Base-by-base conservation (phyloP, 2,329 filamentous ascomycete species). In the Scleromitrula shiraiana region DNA sequence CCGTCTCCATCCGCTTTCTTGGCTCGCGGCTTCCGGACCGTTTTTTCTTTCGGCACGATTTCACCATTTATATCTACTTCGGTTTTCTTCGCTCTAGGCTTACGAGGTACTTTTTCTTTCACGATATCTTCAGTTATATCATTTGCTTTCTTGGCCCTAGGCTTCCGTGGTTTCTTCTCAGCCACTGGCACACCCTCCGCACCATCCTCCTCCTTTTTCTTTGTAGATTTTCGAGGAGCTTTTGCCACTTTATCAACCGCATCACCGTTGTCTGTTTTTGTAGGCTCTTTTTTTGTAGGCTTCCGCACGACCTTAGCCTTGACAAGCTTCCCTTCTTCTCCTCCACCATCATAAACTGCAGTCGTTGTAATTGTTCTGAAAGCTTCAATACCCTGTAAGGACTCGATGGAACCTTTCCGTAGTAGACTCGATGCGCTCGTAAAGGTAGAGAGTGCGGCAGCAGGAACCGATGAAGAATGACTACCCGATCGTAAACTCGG, bases 401-500 rank as follows among this genome's bases (percentile, higher is more conserved):
- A 40, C 26, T 43, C 19, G 22, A 39, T 36, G 12, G n/a, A 46
- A 39, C 7, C 15, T 36, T 33, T 54, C 41, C 7, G 15, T 20
- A 54, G 36, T 7, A 61, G 53, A 19, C 58, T 65, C 9, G 68
- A 62, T 22, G 72, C 69, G 50, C 65, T 72, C 2, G 68, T 68
- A 45, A 75, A 75, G 0, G 65, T 62, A 9, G 56, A 59, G 14
- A 58, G 53, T 2, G 64, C 65, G 56, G 67, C 57, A 14, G 62
- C 52, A 4, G 71, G 65, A 29, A 71, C 65, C 4, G 67, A 55
- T 1, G 64, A 54, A 3, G 64, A 64, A 51, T 65, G 64, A 52
- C 61, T 70, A 5, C 67, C 69, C 33, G 61, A 68, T 33, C 59
- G 60, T 8, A 70, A 51, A 38, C 19, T 15, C 1, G 64, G 35